These are phyloP conservation scores for Auricularia auricula-judae DNA, from an alignment of 768 basidiomycete genomes.

Conservation along the genomic window DNA sequence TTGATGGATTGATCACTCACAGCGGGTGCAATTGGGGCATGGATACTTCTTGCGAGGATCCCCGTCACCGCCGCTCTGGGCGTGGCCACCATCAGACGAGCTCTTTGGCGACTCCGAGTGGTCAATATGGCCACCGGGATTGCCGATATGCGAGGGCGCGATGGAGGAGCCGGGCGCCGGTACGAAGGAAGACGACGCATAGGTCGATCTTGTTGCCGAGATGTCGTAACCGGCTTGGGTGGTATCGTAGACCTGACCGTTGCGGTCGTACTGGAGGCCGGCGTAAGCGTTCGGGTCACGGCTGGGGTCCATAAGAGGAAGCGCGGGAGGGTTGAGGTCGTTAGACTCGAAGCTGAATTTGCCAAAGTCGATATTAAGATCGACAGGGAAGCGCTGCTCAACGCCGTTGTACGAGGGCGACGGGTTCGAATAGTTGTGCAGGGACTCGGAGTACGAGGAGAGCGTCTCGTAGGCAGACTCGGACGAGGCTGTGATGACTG, in stretches of 20 bases:
- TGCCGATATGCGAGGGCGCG: not conserved
- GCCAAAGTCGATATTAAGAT: conserved; percentile 66
- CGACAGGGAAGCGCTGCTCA: conserved; percentile 49
- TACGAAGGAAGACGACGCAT: not conserved
- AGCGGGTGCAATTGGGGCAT: conserved; percentile 63
- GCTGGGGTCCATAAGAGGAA: conserved; percentile 1
- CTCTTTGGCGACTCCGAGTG: not conserved
- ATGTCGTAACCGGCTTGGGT: not conserved
- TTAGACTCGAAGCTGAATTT: conserved; percentile 35
- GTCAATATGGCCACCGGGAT: not conserved
- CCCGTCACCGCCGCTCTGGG: conserved; percentile 21
- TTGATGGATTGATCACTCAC: conserved; percentile 24
- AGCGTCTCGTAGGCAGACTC: conserved; percentile 65
- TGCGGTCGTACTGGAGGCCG: not conserved
- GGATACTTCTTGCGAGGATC: conserved; percentile 73
- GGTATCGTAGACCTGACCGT: not conserved
- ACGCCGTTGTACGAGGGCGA: conserved; percentile 29
- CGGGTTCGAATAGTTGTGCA: conserved; percentile 53
- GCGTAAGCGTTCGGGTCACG: not conserved
- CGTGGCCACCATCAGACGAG: not conserved
- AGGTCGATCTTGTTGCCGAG: not conserved
- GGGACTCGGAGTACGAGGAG: conserved; percentile 58
- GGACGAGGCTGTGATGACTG: conserved; percentile 67
- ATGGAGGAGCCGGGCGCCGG: not conserved
- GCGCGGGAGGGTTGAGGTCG: not conserved